Evolutionary conservation across 768 basidiomycete genomes (phyloP).

Genomic region (Grammothele lineata): DNA sequence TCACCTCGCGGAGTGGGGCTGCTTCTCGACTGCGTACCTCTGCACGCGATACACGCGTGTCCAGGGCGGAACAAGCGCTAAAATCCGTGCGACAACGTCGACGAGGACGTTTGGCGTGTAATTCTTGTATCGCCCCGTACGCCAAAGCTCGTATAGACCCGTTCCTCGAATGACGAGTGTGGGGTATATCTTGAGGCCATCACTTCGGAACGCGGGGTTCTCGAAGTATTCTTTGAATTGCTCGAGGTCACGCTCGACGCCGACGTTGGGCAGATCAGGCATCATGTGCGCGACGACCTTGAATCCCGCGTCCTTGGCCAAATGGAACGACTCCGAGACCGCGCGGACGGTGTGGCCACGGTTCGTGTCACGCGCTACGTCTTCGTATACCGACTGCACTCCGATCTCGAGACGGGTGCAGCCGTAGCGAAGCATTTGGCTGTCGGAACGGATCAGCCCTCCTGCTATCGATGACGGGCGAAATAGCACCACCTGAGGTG

Average conservation of each 20-base stretch:
- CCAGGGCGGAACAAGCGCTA: slow-evolving; percentile 98
- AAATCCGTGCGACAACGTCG: slow-evolving; percentile 92
- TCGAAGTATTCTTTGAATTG: slow-evolving; percentile 99
- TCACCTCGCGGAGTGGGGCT: slow-evolving; percentile 1
- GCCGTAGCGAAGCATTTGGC: slow-evolving; percentile 98
- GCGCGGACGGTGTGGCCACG: slow-evolving; percentile 98
- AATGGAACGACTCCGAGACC: slow-evolving; percentile 94
- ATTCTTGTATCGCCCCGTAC: slow-evolving; percentile 97
- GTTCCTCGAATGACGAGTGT: slow-evolving; percentile 98
- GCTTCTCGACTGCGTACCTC: slow-evolving; percentile 55
- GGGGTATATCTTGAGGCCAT: slow-evolving; percentile 97
- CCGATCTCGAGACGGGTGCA: slow-evolving; percentile 98
- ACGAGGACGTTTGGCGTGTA: slow-evolving; percentile 99
- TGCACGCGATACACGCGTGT: slow-evolving; percentile 98
- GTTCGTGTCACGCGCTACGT: slow-evolving; percentile 98
- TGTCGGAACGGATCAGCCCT: slow-evolving; percentile 27
- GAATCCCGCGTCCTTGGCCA: slow-evolving; percentile 98
- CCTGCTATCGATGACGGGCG: background rate
- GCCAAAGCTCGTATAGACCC: slow-evolving; percentile 92
- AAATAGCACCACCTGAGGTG: slow-evolving; percentile 67
- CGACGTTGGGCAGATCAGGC: slow-evolving; percentile 98
- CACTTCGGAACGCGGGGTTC: slow-evolving; percentile 94
- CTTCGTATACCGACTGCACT: slow-evolving; percentile 98
- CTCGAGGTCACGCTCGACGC: slow-evolving; percentile 93
- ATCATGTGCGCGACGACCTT: slow-evolving; percentile 99